Evolutionary conservation across 176 grass and related monocot genomes (phyloP), one percentile per base, ranked within the genome.

Genomic region (Oryza brachyantha): DNA sequence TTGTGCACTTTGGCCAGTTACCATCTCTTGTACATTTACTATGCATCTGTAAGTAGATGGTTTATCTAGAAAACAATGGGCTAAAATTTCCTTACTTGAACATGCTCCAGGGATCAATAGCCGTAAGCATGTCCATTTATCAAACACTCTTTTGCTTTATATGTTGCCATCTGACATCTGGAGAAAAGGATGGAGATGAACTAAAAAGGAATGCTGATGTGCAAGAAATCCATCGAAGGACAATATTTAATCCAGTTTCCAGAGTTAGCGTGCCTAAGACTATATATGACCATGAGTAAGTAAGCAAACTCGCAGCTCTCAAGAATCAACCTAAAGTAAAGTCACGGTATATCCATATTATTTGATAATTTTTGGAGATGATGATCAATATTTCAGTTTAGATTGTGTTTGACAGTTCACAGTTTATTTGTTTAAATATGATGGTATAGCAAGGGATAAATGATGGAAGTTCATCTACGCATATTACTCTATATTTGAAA

Each of bases 51-150:
- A 40, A 12, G 22, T 10, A 35, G 71, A 58, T 52, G 13, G 29
- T n/a, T n/a, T n/a, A n/a, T n/a, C n/a, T 61, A 38, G 63, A 40
- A 58, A 71, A 4, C 29, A 63, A 8, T 35, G 11, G 43, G 28
- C 35, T 76, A 29, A 88, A 42, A 31, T 42, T 32, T 88, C 71
- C 16, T 76, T 84, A 43, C 21, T 78, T 86, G 35, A 55, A 68
- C 28, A 68, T 90, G 36, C 58, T 92, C 65, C 92, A 98, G 96
- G 96, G 96, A 73, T 95, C 96, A 58, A 89, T 98, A 93, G 88
- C 96, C 28, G 92, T 98, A 77, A 98, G 96, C 88, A 98, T 98
- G 96, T 98, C 96, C 13, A 89, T 98, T 89, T 84, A 95, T 71
- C 92, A 98, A 79, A 95, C 96, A 43, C 78, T 75, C 40, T 93